phyloP scores from a whole-genome alignment of 257 asterid species.

The Forsythia viridissima region DNA sequence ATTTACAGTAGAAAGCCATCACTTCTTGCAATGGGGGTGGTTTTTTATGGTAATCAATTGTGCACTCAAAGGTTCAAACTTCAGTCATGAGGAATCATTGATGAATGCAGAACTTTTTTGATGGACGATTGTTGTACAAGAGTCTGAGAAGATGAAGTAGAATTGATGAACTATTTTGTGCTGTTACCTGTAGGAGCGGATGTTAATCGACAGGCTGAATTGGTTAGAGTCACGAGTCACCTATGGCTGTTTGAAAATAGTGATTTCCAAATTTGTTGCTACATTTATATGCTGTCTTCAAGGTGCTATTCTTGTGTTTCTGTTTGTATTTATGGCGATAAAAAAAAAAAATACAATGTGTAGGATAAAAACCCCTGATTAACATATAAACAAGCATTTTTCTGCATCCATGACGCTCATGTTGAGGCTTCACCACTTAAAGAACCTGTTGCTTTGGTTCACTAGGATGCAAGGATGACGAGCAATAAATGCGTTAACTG shows the following conservation, averaged over 20 bases:
- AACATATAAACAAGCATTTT: not conserved
- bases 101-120: not conserved
- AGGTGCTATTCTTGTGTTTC: not conserved
- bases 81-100: not conserved
- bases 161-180: not conserved
- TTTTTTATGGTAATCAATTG: not conserved
- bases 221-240: not conserved
- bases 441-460: not conserved
- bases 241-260: not conserved
- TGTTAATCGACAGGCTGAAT: not conserved
- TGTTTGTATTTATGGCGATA: not conserved
- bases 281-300: not conserved
- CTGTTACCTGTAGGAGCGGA: not conserved
- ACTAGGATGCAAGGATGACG: not conserved
- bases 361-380: not conserved
- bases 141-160: not conserved
- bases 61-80: conserved; percentile 1
- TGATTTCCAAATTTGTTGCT: not conserved
- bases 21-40: not conserved
- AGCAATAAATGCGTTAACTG: not conserved
- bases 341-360: not conserved
- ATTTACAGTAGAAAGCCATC: conserved; percentile 21
- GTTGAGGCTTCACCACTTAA: not conserved
- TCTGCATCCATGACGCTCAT: not conserved
- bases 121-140: conserved; percentile 4